Conservation (phyloP, 495 filamentous ascomycete genomes). For the Penicillium lagena region DNA sequence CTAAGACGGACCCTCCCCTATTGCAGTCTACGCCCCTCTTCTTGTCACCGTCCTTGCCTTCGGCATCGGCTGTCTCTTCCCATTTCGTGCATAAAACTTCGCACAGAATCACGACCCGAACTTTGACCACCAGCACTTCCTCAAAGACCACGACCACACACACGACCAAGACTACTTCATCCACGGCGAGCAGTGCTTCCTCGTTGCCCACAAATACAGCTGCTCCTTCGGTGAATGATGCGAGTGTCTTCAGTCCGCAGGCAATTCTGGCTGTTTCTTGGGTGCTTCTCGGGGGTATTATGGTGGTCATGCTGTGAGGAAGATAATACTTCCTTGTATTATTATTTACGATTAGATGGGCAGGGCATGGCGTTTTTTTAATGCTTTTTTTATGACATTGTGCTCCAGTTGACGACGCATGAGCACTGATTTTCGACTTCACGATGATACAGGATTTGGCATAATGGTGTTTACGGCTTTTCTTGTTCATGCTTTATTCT, state of each 20-base stretch:
- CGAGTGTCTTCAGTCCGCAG: slow-evolving; percentile 3
- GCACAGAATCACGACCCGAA: slow-evolving; percentile 1
- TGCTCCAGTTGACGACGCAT: background rate
- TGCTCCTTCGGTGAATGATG: slow-evolving; percentile 14
- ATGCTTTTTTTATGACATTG: slow-evolving; percentile 3
- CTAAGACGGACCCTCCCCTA: slow-evolving; percentile 2
- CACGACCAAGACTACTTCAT: background rate
- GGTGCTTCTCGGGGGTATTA: slow-evolving; percentile 9
- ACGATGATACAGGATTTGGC: slow-evolving; percentile 5
- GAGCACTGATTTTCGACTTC: slow-evolving; percentile 7
- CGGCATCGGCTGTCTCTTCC: slow-evolving; percentile 39
- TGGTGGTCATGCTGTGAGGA: slow-evolving; percentile 16
- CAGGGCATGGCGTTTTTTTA: slow-evolving; percentile 12
- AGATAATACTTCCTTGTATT: slow-evolving; percentile 13
- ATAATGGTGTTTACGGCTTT: slow-evolving; percentile 14
- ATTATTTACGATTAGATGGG: slow-evolving; percentile 17
- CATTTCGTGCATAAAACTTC: slow-evolving; percentile 36
- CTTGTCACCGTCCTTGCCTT: slow-evolving; percentile 41
- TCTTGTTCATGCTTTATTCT: slow-evolving; percentile 8
- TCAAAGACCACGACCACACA: background rate
- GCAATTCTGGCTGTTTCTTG: slow-evolving; percentile 10
- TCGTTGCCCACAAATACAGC: background rate
- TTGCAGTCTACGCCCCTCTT: slow-evolving; percentile 42
- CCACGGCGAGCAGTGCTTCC: background rate
- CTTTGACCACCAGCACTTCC: slow-evolving; percentile 1